These are phyloP conservation scores for Sungouiozyma ichnusensis DNA, from an alignment of 805 yeast genomes.

Conservation along the genomic window DNA sequence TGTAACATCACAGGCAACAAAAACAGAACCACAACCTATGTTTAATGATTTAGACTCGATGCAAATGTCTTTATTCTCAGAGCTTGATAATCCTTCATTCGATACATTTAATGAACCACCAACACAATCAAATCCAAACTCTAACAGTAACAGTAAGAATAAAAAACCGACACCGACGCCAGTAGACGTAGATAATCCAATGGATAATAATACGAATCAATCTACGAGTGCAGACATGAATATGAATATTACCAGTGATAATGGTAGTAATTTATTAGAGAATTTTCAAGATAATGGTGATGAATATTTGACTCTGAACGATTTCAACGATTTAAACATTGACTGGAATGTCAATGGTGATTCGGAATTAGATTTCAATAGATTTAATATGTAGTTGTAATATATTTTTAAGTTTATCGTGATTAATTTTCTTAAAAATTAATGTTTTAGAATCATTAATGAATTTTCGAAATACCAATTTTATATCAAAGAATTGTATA, in stretches of 20 bases:
- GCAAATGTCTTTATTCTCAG: conserved; percentile 25
- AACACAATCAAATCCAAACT: conserved; percentile 1
- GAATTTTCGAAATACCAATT: too few species aligned
- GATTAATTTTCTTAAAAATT: background rate
- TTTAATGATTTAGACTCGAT: conserved; percentile 19
- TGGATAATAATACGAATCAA: conserved; percentile 3
- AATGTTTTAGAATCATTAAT: background rate
- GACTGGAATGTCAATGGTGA: conserved; percentile 27
- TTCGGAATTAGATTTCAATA: conserved; percentile 19
- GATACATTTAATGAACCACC: conserved; percentile 12
- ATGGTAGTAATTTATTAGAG: conserved; percentile 2
- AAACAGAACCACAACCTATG: background rate
- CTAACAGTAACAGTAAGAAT: conserved; percentile 3
- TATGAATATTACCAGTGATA: background rate
- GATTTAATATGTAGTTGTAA: conserved; percentile 13
- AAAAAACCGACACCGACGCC: background rate
- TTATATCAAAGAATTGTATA: too few species aligned
- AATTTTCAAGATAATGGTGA: conserved; percentile 16
- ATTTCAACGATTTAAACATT: conserved; percentile 27
- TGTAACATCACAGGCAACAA: background rate
- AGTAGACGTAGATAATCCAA: background rate
- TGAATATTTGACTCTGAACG: conserved; percentile 28
- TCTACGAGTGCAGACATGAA: background rate
- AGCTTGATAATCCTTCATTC: conserved; percentile 25
- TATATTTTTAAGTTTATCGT: background rate